Percentiles rank a stretch among this genome's conserved stretches.
phyloP scores from a whole-genome alignment of 2,329 filamentous ascomycete genomes.

The Massarina eburnea region DNA sequence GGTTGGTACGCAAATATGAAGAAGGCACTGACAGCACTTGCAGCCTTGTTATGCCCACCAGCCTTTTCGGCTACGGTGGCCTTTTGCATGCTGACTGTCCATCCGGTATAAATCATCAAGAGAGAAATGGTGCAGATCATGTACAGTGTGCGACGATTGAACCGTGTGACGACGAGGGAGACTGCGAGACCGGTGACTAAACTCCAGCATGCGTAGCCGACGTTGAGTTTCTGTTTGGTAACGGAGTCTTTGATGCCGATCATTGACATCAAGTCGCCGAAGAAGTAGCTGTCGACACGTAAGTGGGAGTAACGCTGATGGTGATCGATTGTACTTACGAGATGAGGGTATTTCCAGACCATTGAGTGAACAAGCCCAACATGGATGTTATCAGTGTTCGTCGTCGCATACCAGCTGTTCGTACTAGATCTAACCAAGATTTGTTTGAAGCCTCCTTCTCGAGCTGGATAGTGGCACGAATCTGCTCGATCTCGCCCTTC shows the following conservation, averaged over 20 bases:
- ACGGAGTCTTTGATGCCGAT: slow-evolving; percentile 56
- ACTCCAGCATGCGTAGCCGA: slow-evolving; percentile 61
- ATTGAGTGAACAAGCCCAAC: slow-evolving; percentile 66
- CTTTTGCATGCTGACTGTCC: slow-evolving; percentile 53
- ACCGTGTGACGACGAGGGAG: slow-evolving; percentile 55
- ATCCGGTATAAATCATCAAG: slow-evolving; percentile 29
- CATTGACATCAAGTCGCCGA: slow-evolving; percentile 60
- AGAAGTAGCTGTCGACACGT: slow-evolving; percentile 53
- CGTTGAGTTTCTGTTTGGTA: slow-evolving; percentile 44
- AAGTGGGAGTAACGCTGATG: neutral
- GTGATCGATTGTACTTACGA: slow-evolving; percentile 8
- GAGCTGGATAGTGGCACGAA: slow-evolving; percentile 60
- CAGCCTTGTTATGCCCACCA: slow-evolving; percentile 26
- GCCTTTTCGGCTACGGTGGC: slow-evolving; percentile 26
- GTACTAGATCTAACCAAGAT: slow-evolving; percentile 61
- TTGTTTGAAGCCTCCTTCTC: slow-evolving; percentile 54
- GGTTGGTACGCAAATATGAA: slow-evolving; percentile 51
- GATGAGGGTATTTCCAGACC: slow-evolving; percentile 64
- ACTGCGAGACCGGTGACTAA: slow-evolving; percentile 57
- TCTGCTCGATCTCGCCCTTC: slow-evolving; percentile 65
- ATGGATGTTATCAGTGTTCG: slow-evolving; percentile 61
- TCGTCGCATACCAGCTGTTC: slow-evolving; percentile 63
- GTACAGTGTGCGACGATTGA: slow-evolving; percentile 59
- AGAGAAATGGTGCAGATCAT: slow-evolving; percentile 41
- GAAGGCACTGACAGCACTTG: slow-evolving; percentile 50